Base-by-base conservation (phyloP, 2,329 filamentous ascomycete species). In the Fusarium nodosum region DNA sequence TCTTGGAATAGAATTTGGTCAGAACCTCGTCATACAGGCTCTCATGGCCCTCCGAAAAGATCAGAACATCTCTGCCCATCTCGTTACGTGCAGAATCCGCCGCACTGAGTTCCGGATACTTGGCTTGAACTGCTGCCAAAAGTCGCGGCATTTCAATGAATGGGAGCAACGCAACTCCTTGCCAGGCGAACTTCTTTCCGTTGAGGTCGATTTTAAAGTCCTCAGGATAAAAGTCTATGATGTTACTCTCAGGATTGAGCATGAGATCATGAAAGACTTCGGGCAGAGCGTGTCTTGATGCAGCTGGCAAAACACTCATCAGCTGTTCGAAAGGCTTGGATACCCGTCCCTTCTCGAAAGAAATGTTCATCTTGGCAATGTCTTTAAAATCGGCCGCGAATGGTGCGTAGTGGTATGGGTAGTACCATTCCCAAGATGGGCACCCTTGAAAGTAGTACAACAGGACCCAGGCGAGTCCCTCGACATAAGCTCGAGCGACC, bases 391-490 rank as follows among this genome's bases (percentile, higher is more conserved):
- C 96, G 54, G 94, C 92, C 4, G 96, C 96, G 77, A 99, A 99
- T 5, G 97, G 96, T 2, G 96, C 97, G 77, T 99, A 99, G 78
- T 99, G 96, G 76, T 98, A 97, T 1, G 96, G 96, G 77, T 97
- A 99, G 79, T 96, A 99, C 96, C 96, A 99, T 54, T 95, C 97
- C 96, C 97, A 99, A 0, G 94, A 97, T 24, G 96, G 94, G 75
- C 96, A 99, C 28, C 96, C 96, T 80, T 99, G 96, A 79, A 97
- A 97, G 79, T 99, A 99, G 81, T 99, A 99, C 36, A 94, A 85
- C 52, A 99, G 83, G 39, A 99, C 96, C 96, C 97, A 99, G 24
- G 92, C 92, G 12, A 99, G 86, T 36, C 96, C 96, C 82, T 98
- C 94, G 15, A 95, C 94, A 78, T 99, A 99, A n/a, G 93, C 89